These are phyloP conservation scores for Xylogone sp. DNA, from an alignment of 2,329 filamentous ascomycete species.

Conservation along the genomic window DNA sequence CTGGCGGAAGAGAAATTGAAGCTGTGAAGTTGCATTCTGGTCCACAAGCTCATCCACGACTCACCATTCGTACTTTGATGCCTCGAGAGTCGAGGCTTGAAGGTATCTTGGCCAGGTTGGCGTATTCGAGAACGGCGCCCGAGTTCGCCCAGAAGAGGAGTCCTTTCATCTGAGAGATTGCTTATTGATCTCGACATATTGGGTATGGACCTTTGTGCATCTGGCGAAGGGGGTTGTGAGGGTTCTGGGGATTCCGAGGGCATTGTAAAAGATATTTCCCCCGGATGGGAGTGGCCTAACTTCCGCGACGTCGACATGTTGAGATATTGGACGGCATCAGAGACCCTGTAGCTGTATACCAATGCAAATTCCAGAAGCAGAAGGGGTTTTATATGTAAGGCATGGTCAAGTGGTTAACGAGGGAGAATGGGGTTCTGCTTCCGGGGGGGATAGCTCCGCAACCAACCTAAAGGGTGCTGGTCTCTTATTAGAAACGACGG, in stretches of 20 bases:
- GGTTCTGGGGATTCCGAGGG: constrained; percentile 12
- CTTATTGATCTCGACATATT: constrained; percentile 13
- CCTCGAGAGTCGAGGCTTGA: constrained; percentile 18
- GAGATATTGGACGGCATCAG: background rate
- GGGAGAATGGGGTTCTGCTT: too few relatives aligned
- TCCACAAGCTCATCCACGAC: background rate
- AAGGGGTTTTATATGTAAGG: too few relatives aligned
- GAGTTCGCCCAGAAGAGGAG: constrained; percentile 21
- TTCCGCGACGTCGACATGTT: constrained; percentile 9
- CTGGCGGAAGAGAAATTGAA: background rate
- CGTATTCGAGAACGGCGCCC: constrained; percentile 24
- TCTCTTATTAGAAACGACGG: too few relatives aligned
- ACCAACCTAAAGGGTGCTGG: too few relatives aligned
- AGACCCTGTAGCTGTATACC: background rate
- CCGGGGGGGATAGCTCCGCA: too few relatives aligned
- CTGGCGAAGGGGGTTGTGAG: constrained; percentile 18
- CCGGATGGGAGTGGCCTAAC: background rate
- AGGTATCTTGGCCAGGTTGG: constrained; percentile 13
- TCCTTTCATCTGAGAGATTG: constrained; percentile 23
- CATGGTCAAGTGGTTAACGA: too few relatives aligned
- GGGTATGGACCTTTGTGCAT: constrained; percentile 2
- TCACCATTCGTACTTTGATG: constrained; percentile 21
- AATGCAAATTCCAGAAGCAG: too few relatives aligned
- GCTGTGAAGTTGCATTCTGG: too few relatives aligned
- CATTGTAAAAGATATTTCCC: constrained; percentile 10